Percentiles rank a stretch among this genome's conserved stretches.
phyloP scores from a whole-genome alignment of 768 basidiomycete genomes.

The Collybia sp. region DNA sequence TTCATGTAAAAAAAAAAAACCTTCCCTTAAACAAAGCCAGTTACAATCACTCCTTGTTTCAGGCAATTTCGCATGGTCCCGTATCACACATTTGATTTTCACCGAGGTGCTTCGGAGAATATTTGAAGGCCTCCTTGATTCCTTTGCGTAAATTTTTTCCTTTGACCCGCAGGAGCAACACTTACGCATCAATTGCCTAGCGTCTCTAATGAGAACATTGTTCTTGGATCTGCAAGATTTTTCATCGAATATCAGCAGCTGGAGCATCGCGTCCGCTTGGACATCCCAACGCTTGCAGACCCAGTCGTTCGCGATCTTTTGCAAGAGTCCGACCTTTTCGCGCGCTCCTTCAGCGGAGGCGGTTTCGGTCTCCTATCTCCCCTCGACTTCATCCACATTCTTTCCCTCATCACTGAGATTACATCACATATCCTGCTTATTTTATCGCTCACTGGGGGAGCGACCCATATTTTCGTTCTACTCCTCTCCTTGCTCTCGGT shows the following conservation, averaged over 20 bases:
- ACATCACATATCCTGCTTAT: conserved; percentile 68
- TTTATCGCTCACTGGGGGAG: conserved; percentile 53
- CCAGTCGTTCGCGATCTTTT: conserved; percentile 71
- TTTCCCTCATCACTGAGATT: conserved; percentile 69
- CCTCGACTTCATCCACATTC: conserved; percentile 70
- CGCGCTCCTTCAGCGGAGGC: conserved; percentile 73
- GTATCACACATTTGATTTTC: conserved; percentile 51
- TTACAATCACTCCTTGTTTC: conserved; percentile 67
- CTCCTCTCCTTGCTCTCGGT: conserved; percentile 59
- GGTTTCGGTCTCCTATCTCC: conserved; percentile 79
- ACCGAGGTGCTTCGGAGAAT: conserved; percentile 63
- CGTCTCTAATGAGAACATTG: conserved; percentile 64
- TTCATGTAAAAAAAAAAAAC: conserved; percentile 10
- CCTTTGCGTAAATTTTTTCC: conserved; percentile 60
- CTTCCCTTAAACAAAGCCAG: conserved; percentile 31
- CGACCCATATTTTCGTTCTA: conserved; percentile 52
- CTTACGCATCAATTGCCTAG: conserved; percentile 29
- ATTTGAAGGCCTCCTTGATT: conserved; percentile 62
- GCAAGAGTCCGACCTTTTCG: conserved; percentile 84
- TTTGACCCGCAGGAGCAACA: conserved; percentile 2
- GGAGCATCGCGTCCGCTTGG: conserved; percentile 70
- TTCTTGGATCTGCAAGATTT: conserved; percentile 69
- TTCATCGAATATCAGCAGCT: conserved; percentile 76
- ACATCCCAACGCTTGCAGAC: conserved; percentile 75
- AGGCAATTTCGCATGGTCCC: conserved; percentile 66